Percentiles rank a stretch among this genome's conserved stretches.
phyloP scores from a whole-genome alignment of 225 moss, liverwort and hornwort species.

The Lunularia cruciata region DNA sequence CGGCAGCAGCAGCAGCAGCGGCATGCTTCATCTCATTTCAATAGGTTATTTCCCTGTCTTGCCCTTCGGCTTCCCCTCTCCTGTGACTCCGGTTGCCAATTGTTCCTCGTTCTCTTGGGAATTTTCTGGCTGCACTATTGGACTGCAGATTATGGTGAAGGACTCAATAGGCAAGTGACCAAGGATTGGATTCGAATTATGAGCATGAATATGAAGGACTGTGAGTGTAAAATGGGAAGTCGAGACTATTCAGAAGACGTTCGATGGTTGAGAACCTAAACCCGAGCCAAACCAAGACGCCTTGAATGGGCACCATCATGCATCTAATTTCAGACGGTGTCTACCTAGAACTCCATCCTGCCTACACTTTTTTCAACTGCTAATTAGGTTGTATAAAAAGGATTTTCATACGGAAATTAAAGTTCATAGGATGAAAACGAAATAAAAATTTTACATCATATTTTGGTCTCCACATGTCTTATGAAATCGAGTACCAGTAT shows the following conservation, averaged over 20 bases:
- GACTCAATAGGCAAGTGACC: neutral
- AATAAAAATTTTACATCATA: neutral
- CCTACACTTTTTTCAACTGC: neutral
- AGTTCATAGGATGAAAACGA: neutral
- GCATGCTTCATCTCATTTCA: slow-evolving; percentile 21
- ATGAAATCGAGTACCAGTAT: too few species aligned
- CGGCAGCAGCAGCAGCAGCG: neutral
- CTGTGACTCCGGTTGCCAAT: too few species aligned
- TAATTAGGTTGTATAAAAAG: neutral
- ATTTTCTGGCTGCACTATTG: neutral
- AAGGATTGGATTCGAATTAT: neutral
- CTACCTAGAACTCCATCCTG: slow-evolving; percentile 1
- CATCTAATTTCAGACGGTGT: slow-evolving; percentile 32
- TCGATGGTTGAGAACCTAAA: slow-evolving; percentile 1
- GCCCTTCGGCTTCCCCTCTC: neutral
- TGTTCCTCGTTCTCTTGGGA: neutral
- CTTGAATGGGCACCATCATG: slow-evolving; percentile 25
- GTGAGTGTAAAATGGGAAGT: slow-evolving; percentile 4
- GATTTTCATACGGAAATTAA: neutral
- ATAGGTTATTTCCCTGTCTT: slow-evolving; percentile 17
- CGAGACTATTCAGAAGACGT: neutral
- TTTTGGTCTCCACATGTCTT: neutral
- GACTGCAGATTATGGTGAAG: too few species aligned
- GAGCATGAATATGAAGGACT: neutral
- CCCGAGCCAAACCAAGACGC: neutral